Percentiles rank a stretch among this genome's conserved stretches.
phyloP scores from a whole-genome alignment of 2,329 filamentous ascomycete genomes.

The Dactylellina haptotyla region DNA sequence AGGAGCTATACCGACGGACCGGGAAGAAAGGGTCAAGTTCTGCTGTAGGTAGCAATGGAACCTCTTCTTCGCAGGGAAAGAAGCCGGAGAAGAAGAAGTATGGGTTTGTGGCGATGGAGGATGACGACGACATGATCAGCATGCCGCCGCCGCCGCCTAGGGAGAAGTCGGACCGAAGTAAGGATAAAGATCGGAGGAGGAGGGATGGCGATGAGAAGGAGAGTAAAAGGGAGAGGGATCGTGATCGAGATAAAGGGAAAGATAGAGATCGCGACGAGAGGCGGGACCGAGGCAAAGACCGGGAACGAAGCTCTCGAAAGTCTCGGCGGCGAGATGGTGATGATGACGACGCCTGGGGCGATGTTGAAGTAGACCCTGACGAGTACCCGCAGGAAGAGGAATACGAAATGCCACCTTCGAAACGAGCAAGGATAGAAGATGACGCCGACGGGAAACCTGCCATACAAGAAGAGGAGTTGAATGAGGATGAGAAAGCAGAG shows the following conservation, averaged over 20 bases:
- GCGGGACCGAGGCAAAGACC: conserved; percentile 59
- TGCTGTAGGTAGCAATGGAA: conserved; percentile 14
- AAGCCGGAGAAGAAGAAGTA: conserved; percentile 67
- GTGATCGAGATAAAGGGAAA: conserved; percentile 57
- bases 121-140: conserved; percentile 66
- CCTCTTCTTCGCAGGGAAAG: conserved; percentile 28
- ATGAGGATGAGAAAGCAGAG: conserved; percentile 71
- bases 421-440: conserved; percentile 75
- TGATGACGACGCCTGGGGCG: conserved; percentile 81
- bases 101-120: conserved; percentile 74
- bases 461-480: conserved; percentile 65
- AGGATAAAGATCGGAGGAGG: conserved; percentile 61
- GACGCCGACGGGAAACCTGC: conserved; percentile 60
- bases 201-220: conserved; percentile 57
- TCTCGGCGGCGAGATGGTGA: conserved; percentile 66
- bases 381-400: conserved; percentile 65
- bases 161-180: conserved; percentile 60
- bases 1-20: conserved; percentile 58
- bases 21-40: conserved; percentile 53
- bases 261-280: conserved; percentile 42
- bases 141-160: conserved; percentile 58
- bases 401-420: conserved; percentile 75
- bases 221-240: conserved; percentile 59
- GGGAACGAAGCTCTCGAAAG: conserved; percentile 66
- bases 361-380: conserved; percentile 71